Evolutionary conservation across 805 yeast species (phyloP), one percentile per base, ranked within the genome.

Genomic region (Starmerella apis): DNA sequence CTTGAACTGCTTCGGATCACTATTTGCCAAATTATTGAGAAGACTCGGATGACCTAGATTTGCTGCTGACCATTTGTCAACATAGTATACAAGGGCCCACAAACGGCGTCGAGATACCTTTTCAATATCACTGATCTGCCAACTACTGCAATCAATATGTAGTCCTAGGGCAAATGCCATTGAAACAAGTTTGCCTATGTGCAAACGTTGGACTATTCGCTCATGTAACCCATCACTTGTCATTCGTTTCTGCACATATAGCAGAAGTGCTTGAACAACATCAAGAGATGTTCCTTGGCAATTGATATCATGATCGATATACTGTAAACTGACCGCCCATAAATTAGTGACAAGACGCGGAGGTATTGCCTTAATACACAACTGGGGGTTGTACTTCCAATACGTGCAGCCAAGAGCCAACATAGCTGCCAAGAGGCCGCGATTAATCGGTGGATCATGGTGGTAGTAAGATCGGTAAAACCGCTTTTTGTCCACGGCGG

Each of bases 21-120:
- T 28, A 7, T 22, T 38, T 8, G 45, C 23, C n/a, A 47, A 20
- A 18, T 28, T 37, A 24, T 35, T 13, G 5, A 54, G 50, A 24
- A 59, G 23, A 9, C 54, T 32, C 1, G 71, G 71, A 22, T 67
- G 58, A 11, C 70, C 69, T 3, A 63, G 47, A 25, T 57, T 57
- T 4, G 62, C 60, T 1, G 68, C 58, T 3, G 59, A 52, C 71
- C 71, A 68, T 48, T 65, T 65, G 48, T 68, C 72, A 42, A 60
- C 59, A 14, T 61, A 61, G 41, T 56, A 67, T n/a, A 62, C 59
- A 0, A 62, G 58, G 35, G 68, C 64, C 68, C 70, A 65, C 16
- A 67, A 54, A 16, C 67, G 51, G 7, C 56, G 52, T 14, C 72
- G 54, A 3, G 67, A 53, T 24, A 56, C 47, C 44, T 65, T 67